Base-by-base conservation (phyloP, 2,329 filamentous ascomycete species). In the Thielaviopsis punctulata region DNA sequence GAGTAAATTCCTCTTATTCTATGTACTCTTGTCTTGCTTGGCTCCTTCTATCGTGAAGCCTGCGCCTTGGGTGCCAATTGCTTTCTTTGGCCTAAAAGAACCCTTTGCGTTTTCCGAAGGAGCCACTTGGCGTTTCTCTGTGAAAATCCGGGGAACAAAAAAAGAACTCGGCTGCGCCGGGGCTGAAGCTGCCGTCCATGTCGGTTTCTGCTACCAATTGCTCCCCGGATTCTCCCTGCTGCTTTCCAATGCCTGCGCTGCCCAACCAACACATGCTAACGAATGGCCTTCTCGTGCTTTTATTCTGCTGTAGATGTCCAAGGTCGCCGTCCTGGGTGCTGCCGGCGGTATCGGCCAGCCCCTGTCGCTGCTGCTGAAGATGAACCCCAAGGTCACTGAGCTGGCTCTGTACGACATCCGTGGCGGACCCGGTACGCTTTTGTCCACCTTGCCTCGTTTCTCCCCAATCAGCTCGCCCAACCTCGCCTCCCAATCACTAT, bases 371-470 rank as follows among this genome's bases (percentile, higher is more conserved):
- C 83, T 98, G 66, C 80, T 98, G 71, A 98, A 98, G 87, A 82
- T 95, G 68, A 96, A 95, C 83, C 87, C 89, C 62, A 80, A 86
- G 66, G 90, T 96, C 62, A 84, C 79, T 64, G 82, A 95, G 63
- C 86, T 98, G 64, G 86, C 90, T 59, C 86, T 98, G 65, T 98
- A 96, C 76, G 92, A 98, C 73, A 94, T 98, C 74, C 84, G 86
- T 65, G 84, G 88, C 65, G 90, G 77, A 64, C 90, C 90, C 68
- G 89, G 88, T 93, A 80, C 59, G 81, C 75, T 15, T 18, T 8
- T 13, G 30, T 47, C n/a, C 22, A 1, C 4, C 13, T 18, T 18
- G 36, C 13, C 10, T n/a, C 39, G 47, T 18, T 45, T 27, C 33
- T 49, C 52, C 18, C 45, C 50, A 22, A 46, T 30, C 4, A 22